phyloP scores from a whole-genome alignment of 768 basidiomycete genomes.

The Suillus tomentosus region DNA sequence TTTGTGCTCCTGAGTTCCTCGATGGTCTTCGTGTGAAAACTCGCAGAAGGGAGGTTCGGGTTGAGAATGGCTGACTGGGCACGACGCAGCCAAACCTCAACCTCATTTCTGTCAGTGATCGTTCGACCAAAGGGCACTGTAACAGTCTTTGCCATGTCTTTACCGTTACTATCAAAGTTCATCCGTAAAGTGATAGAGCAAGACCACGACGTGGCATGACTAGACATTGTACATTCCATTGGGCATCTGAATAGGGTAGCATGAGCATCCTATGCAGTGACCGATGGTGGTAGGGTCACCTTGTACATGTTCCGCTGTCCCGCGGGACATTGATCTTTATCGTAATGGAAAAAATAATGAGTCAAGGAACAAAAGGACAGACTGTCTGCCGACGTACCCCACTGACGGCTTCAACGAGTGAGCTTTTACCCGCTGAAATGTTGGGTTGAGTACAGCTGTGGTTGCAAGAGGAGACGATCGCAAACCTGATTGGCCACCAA shows the following conservation, averaged over 20 bases:
- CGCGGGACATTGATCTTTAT: slow-evolving; percentile 44
- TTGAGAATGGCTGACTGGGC: slow-evolving; percentile 62
- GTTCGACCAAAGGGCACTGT: slow-evolving; percentile 43
- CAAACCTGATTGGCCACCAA: slow-evolving; percentile 55
- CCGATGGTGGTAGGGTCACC: not conserved
- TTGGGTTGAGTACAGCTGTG: slow-evolving; percentile 19
- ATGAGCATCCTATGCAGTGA: not conserved
- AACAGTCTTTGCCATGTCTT: slow-evolving; percentile 20
- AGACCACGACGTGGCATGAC: slow-evolving; percentile 29
- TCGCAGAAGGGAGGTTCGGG: slow-evolving; percentile 35
- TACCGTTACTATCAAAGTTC: slow-evolving; percentile 38
- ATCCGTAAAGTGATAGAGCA: slow-evolving; percentile 46
- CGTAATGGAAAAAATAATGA: not conserved
- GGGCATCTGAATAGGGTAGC: slow-evolving; percentile 29
- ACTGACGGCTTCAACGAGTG: slow-evolving; percentile 50
- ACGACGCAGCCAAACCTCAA: slow-evolving; percentile 57
- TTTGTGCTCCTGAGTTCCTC: slow-evolving; percentile 14
- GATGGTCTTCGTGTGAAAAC: slow-evolving; percentile 23
- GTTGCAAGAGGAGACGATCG: not conserved
- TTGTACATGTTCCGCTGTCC: slow-evolving; percentile 49
- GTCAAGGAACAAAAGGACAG: not conserved
- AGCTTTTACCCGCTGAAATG: slow-evolving; percentile 36
- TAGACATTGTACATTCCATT: slow-evolving; percentile 38
- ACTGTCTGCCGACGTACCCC: slow-evolving; percentile 35
- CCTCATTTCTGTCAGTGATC: slow-evolving; percentile 41